Evolutionary conservation across 192 early-diverging fungal species (phyloP).

Genomic region (Mortierella alpina): DNA sequence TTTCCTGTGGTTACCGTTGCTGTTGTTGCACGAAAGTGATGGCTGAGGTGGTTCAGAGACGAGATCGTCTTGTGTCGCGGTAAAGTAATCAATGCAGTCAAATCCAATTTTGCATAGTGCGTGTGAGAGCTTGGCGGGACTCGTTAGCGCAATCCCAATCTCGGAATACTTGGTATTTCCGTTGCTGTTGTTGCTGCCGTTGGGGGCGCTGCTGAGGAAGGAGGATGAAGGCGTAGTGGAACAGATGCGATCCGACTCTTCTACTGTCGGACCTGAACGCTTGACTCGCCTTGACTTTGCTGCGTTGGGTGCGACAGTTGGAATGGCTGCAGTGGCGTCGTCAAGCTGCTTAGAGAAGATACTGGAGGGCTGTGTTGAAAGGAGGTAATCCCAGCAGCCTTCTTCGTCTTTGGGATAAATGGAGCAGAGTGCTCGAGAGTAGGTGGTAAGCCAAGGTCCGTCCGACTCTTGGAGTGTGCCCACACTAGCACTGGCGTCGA

Average conservation of each 20-base stretch:
- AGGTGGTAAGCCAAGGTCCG: constrained; percentile 26
- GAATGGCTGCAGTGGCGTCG: not conserved
- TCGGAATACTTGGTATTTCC: constrained; percentile 1
- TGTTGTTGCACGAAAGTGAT: not conserved
- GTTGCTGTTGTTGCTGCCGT: not conserved
- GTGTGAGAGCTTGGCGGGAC: constrained; percentile 30
- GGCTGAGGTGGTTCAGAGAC: constrained; percentile 5
- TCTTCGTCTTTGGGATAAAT: constrained; percentile 47
- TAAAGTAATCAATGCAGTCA: constrained; percentile 50
- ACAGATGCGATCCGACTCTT: not conserved
- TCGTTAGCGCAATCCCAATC: constrained; percentile 1
- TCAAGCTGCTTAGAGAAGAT: constrained; percentile 13
- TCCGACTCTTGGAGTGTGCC: not conserved
- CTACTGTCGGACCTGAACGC: not conserved
- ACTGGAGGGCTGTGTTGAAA: constrained; percentile 18
- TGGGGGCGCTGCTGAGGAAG: not conserved
- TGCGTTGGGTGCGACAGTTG: not conserved
- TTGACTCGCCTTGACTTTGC: not conserved
- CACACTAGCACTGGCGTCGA: constrained; percentile 7
- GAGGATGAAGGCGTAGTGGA: constrained; percentile 8
- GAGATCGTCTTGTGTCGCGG: constrained; percentile 28
- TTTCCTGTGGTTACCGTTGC: not conserved
- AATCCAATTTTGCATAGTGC: constrained; percentile 47
- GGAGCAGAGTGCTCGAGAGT: constrained; percentile 40
- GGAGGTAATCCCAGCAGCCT: constrained; percentile 37